Base-by-base conservation (phyloP, 176 grass and related monocot species). In the Phoenix roebelenii region DNA sequence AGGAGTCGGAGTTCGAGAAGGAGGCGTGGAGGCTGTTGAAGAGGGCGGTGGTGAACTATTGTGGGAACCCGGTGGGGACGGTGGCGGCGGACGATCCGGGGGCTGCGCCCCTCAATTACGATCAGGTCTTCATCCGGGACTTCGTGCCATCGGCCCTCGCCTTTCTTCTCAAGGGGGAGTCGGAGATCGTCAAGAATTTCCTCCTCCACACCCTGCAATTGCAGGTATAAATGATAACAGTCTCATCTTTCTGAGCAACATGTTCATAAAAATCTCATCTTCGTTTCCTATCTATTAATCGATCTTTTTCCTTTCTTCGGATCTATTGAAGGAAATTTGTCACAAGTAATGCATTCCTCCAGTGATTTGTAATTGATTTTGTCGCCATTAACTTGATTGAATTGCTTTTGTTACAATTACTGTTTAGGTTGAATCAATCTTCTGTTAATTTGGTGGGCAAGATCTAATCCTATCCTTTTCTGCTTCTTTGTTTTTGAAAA, bases 151-250 rank as follows among this genome's bases (percentile, higher is more conserved):
- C 93, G 39, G 93, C 93, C 39, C 87, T 97, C 18, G 93, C 93
- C 62, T 97, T 97, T 29, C 77, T 97, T 25, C 83, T 97, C 51
- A 89, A 89, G 64, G 93, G 93, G 44, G 93, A 97, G 81, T 83
- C 84, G 55, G 93, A 92, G 73, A 97, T 97, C 71, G 93, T 97
- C 49, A 73, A 87, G 53, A 97, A 92, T 54, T 97, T 97, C 67
- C 87, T 97, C 67, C 93, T 97, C 72, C 84, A 92, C 73, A 97
- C 93, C 22, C 71, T 97, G 52, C 93, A 97, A 57, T 81, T 97
- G 60, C 93, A 97, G 93, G 93, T 97, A 72, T 76, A 57, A 64
- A 12, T 56, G 55, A 25, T 57, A 50, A 28, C 51, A 14, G 70
- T 70, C 71, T 44, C 18, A 58, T 70, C 75, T 61, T 60, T 68